phyloP scores from a whole-genome alignment of 768 basidiomycete species.

The Boletus tomentosulus region DNA sequence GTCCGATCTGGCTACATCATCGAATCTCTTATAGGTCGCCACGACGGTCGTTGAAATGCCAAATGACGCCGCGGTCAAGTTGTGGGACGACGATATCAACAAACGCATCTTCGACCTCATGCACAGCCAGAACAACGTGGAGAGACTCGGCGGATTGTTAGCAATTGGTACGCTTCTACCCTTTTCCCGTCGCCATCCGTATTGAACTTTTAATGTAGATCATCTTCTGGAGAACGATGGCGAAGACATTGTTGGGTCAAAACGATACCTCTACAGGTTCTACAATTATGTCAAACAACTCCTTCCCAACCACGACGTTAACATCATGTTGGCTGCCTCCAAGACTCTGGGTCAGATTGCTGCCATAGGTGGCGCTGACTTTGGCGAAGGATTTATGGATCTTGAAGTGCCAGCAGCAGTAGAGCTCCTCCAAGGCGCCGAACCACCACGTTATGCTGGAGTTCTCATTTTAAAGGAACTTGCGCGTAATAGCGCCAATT shows the following conservation, averaged over 20 bases:
- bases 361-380: conserved; percentile 73
- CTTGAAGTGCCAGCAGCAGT: conserved; percentile 84
- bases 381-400: conserved; percentile 88
- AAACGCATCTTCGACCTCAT: conserved; percentile 75
- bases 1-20: conserved; percentile 6
- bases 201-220: conserved; percentile 38
- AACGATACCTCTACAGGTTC: conserved; percentile 77
- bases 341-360: conserved; percentile 88
- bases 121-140: conserved; percentile 71
- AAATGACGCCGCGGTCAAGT: conserved; percentile 71
- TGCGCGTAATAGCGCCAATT: conserved; percentile 79
- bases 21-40: conserved; percentile 49
- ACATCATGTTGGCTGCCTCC: conserved; percentile 93
- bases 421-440: conserved; percentile 69
- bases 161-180: conserved; percentile 66
- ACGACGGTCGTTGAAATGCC: conserved; percentile 76
- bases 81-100: conserved; percentile 86
- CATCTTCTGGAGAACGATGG: conserved; percentile 71
- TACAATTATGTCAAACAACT: conserved; percentile 92
- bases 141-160: conserved; percentile 81
- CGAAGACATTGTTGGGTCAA: conserved; percentile 79
- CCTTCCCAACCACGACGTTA: conserved; percentile 86
- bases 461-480: conserved; percentile 93
- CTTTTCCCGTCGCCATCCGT: conserved; percentile 1
- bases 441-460: conserved; percentile 86